Evolutionary conservation across 192 early-diverging fungal species (phyloP).

Genomic region (Globomyces pollinis-pini): DNA sequence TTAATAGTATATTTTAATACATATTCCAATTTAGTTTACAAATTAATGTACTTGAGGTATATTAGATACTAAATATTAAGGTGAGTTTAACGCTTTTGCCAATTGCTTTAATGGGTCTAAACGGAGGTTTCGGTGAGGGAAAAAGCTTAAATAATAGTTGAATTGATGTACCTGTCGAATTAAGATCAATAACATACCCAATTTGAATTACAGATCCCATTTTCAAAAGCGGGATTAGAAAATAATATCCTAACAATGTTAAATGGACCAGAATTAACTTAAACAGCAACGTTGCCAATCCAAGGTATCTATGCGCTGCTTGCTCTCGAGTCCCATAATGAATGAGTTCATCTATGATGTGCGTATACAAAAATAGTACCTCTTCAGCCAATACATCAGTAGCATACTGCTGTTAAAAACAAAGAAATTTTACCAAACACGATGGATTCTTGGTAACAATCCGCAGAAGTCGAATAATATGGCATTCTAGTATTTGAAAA

Average conservation of each 20-base stretch:
- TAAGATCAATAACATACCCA: neutral
- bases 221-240: neutral
- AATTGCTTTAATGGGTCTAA: constrained; percentile 26
- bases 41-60: too few relatives aligned
- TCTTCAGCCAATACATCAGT: constrained; percentile 29
- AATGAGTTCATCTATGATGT: constrained; percentile 69
- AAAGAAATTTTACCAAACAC: constrained; percentile 13
- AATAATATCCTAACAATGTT: constrained; percentile 48
- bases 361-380: constrained; percentile 57
- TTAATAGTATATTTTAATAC: constrained; percentile 76
- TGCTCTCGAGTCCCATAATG: constrained; percentile 70
- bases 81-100: neutral
- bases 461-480: constrained; percentile 52
- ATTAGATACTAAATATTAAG: neutral
- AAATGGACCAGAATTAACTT: constrained; percentile 44
- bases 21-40: too few relatives aligned
- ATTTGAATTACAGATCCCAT: neutral
- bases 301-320: constrained; percentile 61
- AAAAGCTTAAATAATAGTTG: constrained; percentile 32
- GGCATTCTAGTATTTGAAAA: constrained; percentile 54
- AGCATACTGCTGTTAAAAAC: constrained; percentile 4
- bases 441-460: constrained; percentile 44
- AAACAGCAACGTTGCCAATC: constrained; percentile 61
- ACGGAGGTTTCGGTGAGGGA: constrained; percentile 24
- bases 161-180: constrained; percentile 16